phyloP scores from a whole-genome alignment of 2,329 filamentous ascomycete genomes.

The Aspergillus japonicus region DNA sequence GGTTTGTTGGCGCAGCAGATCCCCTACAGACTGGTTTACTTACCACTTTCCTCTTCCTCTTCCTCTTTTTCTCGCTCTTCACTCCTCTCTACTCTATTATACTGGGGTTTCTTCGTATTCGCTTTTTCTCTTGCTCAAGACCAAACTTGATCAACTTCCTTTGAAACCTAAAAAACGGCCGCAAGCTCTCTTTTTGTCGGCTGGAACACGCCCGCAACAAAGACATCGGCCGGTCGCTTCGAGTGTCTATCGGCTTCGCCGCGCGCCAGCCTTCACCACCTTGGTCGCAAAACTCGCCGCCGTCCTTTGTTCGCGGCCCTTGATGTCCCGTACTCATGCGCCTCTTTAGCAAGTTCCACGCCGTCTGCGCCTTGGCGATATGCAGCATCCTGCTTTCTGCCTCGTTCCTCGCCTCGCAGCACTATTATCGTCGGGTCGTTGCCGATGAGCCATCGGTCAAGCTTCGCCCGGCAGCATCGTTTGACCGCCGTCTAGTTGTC shows the following conservation, averaged over 20 bases:
- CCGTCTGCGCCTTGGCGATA: slow-evolving; percentile 29
- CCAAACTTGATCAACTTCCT: background rate
- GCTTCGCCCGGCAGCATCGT: slow-evolving; percentile 23
- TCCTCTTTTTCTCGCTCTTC: background rate
- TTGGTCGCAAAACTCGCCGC: background rate
- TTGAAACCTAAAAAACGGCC: background rate
- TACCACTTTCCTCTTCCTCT: background rate
- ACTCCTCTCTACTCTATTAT: background rate
- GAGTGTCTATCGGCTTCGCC: slow-evolving; percentile 4
- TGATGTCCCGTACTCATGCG: slow-evolving; percentile 22
- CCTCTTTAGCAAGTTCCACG: slow-evolving; percentile 33
- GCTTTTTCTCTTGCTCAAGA: background rate
- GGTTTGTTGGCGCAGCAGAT: background rate
- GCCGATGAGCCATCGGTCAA: slow-evolving; percentile 16
- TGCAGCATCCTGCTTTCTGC: slow-evolving; percentile 31
- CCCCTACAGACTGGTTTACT: background rate
- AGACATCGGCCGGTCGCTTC: slow-evolving; percentile 7
- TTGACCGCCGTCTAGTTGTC: slow-evolving; percentile 34
- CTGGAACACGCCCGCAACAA: slow-evolving; percentile 7
- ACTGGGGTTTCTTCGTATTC: background rate
- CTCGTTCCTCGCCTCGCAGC: slow-evolving; percentile 28
- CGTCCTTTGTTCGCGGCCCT: slow-evolving; percentile 16
- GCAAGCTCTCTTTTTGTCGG: background rate
- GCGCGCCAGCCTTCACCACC: background rate
- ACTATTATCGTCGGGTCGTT: slow-evolving; percentile 22